Conservation (phyloP, 805 yeast species). For the Candida khao-thaluensis region DNA sequence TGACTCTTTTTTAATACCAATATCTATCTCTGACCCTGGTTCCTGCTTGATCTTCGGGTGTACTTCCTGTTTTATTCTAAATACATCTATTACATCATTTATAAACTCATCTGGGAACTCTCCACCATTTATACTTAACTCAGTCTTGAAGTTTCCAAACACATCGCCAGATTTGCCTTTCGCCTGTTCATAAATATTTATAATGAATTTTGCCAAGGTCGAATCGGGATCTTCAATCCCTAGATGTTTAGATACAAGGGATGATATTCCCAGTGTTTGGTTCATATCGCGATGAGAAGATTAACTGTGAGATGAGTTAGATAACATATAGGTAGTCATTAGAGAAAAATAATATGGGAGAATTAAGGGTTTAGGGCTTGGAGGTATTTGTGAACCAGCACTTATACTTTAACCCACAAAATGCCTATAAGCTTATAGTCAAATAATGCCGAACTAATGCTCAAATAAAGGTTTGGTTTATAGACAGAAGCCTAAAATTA, state of each 20-base stretch:
- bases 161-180: slow-evolving; percentile 7
- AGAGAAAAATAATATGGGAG: too few species aligned
- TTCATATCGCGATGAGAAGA: slow-evolving; percentile 12
- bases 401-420: too few species aligned
- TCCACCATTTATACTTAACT: slow-evolving; percentile 39
- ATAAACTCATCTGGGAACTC: slow-evolving; percentile 37
- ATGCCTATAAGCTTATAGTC: too few species aligned
- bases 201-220: slow-evolving; percentile 12
- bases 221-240: slow-evolving; percentile 13
- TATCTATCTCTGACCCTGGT: background rate
- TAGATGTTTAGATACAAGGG: slow-evolving; percentile 2
- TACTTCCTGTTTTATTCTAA: slow-evolving; percentile 4
- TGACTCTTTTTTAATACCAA: slow-evolving; percentile 3
- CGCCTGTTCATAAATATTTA: slow-evolving; percentile 10
- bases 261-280: slow-evolving; percentile 3
- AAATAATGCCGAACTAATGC: too few species aligned
- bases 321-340: too few species aligned
- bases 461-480: too few species aligned
- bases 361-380: too few species aligned
- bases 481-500: too few species aligned
- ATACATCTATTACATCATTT: slow-evolving; percentile 19
- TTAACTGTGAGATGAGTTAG: background rate
- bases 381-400: too few species aligned
- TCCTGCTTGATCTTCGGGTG: slow-evolving; percentile 6
- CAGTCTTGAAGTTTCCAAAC: slow-evolving; percentile 10